Evolutionary conservation across 805 yeast genomes (phyloP).

Genomic region (Komagataella pseudopastoris): DNA sequence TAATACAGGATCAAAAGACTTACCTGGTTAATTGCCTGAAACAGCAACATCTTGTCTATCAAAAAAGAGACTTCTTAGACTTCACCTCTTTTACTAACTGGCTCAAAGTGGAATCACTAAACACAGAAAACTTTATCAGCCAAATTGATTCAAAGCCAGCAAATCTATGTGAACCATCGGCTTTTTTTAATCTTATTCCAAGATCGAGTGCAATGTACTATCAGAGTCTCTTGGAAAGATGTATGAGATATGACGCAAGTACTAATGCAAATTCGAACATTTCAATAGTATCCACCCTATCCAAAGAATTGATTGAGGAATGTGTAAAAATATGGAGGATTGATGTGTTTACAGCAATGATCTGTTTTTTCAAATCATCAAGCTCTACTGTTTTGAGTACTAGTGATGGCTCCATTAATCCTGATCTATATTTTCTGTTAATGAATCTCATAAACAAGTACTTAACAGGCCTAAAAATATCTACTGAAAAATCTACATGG

Average conservation of each 20-base stretch:
- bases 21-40: constrained; percentile 10
- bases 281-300: not conserved
- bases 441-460: not conserved
- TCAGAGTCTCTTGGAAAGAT: not conserved
- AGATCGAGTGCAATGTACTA: constrained; percentile 34
- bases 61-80: not conserved
- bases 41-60: constrained; percentile 5
- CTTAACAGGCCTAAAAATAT: not conserved
- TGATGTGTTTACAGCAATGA: constrained; percentile 28
- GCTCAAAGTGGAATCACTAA: constrained; percentile 11
- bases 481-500: not conserved
- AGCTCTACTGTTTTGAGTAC: constrained; percentile 11
- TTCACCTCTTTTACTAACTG: not conserved
- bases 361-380: constrained; percentile 6
- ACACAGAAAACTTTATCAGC: constrained; percentile 12
- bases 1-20: not conserved
- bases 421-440: not conserved
- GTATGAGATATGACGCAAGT: not conserved
- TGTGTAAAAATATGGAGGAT: constrained; percentile 18
- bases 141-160: constrained; percentile 19
- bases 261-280: not conserved
- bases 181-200: constrained; percentile 36
- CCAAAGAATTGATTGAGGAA: not conserved
- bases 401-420: constrained; percentile 12
- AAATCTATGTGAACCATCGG: constrained; percentile 16